Base-by-base conservation (phyloP, 495 filamentous ascomycete species). In the Aspergillus carlsbadensis region DNA sequence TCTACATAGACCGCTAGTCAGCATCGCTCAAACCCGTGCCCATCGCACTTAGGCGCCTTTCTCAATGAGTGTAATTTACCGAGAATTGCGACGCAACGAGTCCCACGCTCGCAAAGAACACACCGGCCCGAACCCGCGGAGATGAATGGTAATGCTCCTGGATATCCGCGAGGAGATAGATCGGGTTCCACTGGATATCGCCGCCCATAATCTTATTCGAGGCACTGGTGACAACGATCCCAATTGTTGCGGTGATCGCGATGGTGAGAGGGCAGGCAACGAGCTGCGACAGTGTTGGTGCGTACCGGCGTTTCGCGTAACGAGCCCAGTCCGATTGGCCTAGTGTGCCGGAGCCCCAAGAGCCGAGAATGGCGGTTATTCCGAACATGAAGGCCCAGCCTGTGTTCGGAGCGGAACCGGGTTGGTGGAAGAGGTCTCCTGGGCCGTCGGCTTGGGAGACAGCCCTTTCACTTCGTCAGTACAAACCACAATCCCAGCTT, bases 331-430 rank as follows among this genome's bases (percentile, higher is more conserved):
- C 51, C 2, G 51, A 54, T 24, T 54, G 51, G 5, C 51, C 51
- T 3, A 54, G 26, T 6, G 51, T 54, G 0, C 51, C 51, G 13
- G 24, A 21, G n/a, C 51, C 51, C 51, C 51, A 54, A 0, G 51
- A 54, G 1, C 51, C 51, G 2, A 54, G 51, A 15, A 54, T 54
- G 1, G 51, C 51, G n/a, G 51, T 54, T 1, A 54, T 54, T 2
- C 51, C 51, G 17, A 54, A 54, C 51, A 54, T 54, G 29, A 54
- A 54, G 6, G 51, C 51, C 51, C 51, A 54, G 15, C 51, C 51
- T 2, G 40, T 42, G 29, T 54, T 54, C 0, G 51, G 51, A 2
- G 51, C 51, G 4, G 51, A 11, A 0, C 37, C 51, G 51, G 51
- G 51, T 24, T 54, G 39, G 39, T 54, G 51, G 39, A 54, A 54